phyloP scores from a whole-genome alignment of 345 rosid genomes.

The Isatis tinctoria region DNA sequence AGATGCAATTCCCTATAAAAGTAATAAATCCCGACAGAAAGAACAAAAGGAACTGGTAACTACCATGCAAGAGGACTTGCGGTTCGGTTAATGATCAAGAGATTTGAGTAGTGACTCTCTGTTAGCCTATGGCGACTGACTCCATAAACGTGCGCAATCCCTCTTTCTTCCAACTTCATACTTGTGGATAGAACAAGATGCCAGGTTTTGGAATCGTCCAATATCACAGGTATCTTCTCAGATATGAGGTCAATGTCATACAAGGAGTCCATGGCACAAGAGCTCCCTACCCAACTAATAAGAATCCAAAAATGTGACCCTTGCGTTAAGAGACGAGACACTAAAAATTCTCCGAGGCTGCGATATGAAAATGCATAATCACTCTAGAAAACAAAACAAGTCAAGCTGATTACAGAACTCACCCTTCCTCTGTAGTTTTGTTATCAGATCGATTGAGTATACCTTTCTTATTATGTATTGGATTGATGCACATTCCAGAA shows the following conservation, averaged over 20 bases:
- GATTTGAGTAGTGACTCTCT: conserved; percentile 58
- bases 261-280: conserved; percentile 72
- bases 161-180: conserved; percentile 88
- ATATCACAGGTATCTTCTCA: conserved; percentile 80
- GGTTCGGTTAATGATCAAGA: conserved; percentile 83
- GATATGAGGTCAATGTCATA: conserved; percentile 89
- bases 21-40: no score
- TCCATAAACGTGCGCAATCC: conserved; percentile 78
- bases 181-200: conserved; percentile 62
- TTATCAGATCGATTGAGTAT: conserved; percentile 57
- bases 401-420: conserved; percentile 16
- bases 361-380: background rate
- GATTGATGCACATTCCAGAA: conserved; percentile 88
- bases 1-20: background rate
- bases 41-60: conserved; percentile 33
- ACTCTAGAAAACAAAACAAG: background rate
- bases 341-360: no score
- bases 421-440: conserved; percentile 66
- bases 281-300: conserved; percentile 69
- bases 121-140: conserved; percentile 54
- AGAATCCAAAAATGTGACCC: conserved; percentile 7
- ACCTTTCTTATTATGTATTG: conserved; percentile 78
- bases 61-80: conserved; percentile 98
- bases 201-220: conserved; percentile 85
- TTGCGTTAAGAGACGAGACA: background rate